These are phyloP conservation scores for Lipomyces sp. DNA, from an alignment of 805 yeast genomes.

Conservation along the genomic window DNA sequence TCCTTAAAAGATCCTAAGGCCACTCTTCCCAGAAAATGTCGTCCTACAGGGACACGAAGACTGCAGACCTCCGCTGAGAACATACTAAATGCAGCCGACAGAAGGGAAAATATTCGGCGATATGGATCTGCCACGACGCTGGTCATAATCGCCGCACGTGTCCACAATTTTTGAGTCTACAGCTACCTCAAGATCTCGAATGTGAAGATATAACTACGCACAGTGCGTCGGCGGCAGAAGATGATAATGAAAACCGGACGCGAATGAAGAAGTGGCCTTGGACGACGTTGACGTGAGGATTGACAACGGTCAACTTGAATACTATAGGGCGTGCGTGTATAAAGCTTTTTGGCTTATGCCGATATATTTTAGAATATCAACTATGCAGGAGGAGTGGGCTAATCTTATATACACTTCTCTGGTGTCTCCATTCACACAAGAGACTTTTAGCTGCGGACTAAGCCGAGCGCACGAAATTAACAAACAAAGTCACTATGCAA, in stretches of 20 bases:
- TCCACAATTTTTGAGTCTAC: background rate
- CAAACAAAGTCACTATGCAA: too few relatives aligned
- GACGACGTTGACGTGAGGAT: background rate
- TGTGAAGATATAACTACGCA: background rate
- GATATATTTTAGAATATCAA: too few relatives aligned
- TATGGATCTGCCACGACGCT: background rate
- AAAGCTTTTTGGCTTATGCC: too few relatives aligned
- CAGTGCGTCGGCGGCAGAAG: background rate
- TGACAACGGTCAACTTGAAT: too few relatives aligned
- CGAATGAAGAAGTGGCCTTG: background rate
- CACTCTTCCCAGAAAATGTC: background rate
- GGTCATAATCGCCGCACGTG: conserved; percentile 1
- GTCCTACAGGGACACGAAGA: background rate
- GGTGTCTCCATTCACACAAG: too few relatives aligned
- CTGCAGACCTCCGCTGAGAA: background rate
- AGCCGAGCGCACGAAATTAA: too few relatives aligned
- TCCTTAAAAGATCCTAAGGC: background rate
- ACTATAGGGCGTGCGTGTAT: too few relatives aligned
- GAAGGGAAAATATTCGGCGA: conserved; percentile 1
- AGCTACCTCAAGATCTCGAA: background rate
- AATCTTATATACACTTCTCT: too few relatives aligned
- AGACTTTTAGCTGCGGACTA: too few relatives aligned
- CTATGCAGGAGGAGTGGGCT: too few relatives aligned
- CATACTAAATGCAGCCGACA: background rate
- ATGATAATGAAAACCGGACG: background rate